Evolutionary conservation across 768 basidiomycete species (phyloP).

Genomic region (Coprinellus micaceus): DNA sequence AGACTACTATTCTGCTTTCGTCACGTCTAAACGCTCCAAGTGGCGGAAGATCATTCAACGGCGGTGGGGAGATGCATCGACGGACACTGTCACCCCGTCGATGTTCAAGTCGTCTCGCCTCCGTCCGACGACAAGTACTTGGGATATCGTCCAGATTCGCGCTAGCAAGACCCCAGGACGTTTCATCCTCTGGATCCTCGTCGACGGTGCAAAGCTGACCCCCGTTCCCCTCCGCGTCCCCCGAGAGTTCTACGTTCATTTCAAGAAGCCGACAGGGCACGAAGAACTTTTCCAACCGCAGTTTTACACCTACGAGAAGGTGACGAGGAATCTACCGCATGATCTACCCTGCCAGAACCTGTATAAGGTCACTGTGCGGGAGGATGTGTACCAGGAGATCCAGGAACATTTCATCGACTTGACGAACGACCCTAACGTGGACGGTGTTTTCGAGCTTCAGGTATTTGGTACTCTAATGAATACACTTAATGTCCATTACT

Average conservation of each 20-base stretch:
- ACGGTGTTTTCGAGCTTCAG: constrained; percentile 93
- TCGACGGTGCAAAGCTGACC: constrained; percentile 68
- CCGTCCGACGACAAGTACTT: constrained; percentile 46
- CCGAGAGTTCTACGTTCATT: constrained; percentile 90
- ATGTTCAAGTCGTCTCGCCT: constrained; percentile 71
- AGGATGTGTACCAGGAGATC: constrained; percentile 78
- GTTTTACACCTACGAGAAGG: constrained; percentile 68
- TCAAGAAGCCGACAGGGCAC: constrained; percentile 54
- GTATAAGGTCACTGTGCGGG: constrained; percentile 78
- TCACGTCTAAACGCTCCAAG: constrained; percentile 67
- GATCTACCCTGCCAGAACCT: constrained; percentile 74
- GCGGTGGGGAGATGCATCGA: constrained; percentile 34
- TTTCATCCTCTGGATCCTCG: constrained; percentile 83
- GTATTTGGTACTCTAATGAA: constrained; percentile 34
- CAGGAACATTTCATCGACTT: constrained; percentile 91
- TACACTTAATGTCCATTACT: not conserved
- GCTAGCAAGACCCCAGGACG: constrained; percentile 74
- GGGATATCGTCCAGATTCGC: constrained; percentile 93
- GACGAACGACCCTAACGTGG: constrained; percentile 90
- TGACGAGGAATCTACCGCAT: constrained; percentile 75
- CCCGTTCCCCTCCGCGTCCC: constrained; percentile 80
- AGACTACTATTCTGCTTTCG: constrained; percentile 69
- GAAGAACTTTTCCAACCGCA: constrained; percentile 65
- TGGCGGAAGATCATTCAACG: constrained; percentile 67
- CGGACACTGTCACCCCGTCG: constrained; percentile 51